Conservation (phyloP, 148 eudicot genomes). For the Chenopodium suecicum region DNA sequence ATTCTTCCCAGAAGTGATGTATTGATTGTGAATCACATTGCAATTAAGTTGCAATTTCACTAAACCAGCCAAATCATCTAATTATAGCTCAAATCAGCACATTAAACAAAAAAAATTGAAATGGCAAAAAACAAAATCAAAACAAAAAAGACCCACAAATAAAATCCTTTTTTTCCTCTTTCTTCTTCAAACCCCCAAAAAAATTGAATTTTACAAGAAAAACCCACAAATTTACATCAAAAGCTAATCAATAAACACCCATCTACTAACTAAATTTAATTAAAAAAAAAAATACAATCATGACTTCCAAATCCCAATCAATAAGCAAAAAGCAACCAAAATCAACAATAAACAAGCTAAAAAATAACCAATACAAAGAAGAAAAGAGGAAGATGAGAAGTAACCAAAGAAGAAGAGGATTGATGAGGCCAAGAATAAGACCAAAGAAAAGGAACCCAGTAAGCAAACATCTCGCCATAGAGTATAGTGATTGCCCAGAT, state of each 20-base stretch:
- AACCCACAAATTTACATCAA: background rate
- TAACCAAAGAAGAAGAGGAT: constrained; percentile 29
- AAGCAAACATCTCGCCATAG: constrained; percentile 86
- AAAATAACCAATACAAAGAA: background rate
- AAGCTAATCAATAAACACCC: background rate
- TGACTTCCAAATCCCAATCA: background rate
- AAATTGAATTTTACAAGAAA: background rate
- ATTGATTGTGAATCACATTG: background rate
- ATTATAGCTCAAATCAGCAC: background rate
- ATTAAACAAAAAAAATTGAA: background rate
- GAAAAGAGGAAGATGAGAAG: background rate
- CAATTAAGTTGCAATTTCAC: background rate
- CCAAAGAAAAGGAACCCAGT: constrained; percentile 59
- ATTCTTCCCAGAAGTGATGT: background rate
- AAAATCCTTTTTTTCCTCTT: background rate
- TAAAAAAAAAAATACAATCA: background rate
- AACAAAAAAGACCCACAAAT: too few species aligned
- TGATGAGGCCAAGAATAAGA: constrained; percentile 79
- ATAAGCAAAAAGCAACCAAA: background rate
- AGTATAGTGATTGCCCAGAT: constrained; percentile 65
- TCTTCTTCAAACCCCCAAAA: background rate
- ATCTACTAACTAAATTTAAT: background rate
- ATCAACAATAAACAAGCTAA: background rate
- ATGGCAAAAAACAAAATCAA: background rate
- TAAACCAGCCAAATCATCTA: background rate